phyloP scores from a whole-genome alignment of 768 basidiomycete genomes.

The Lactarius vividus region DNA sequence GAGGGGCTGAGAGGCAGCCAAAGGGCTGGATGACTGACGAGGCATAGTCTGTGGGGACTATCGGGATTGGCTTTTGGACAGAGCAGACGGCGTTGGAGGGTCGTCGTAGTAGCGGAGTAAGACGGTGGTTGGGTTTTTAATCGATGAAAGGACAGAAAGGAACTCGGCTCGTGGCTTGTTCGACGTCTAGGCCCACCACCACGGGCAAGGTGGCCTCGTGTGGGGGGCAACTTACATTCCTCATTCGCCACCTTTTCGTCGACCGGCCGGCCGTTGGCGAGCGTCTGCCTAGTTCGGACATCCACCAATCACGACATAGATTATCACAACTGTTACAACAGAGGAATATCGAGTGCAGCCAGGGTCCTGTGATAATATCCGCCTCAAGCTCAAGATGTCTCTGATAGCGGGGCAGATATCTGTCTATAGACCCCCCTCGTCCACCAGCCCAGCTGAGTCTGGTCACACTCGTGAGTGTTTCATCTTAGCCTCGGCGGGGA shows the following conservation, averaged over 20 bases:
- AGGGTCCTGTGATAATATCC: background rate
- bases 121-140: background rate
- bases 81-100: background rate
- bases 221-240: slow-evolving; percentile 1
- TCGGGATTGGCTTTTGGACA: background rate
- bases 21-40: background rate
- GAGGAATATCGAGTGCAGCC: background rate
- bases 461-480: background rate
- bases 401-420: background rate
- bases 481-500: background rate
- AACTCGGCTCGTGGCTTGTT: slow-evolving; percentile 2
- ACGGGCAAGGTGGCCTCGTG: background rate
- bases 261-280: background rate
- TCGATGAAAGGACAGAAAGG: background rate
- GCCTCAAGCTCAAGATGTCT: background rate
- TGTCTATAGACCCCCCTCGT: background rate
- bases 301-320: background rate
- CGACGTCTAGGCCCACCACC: background rate
- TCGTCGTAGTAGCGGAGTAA: slow-evolving; percentile 3
- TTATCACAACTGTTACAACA: background rate
- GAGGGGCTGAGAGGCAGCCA: background rate
- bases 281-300: background rate
- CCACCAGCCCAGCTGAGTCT: background rate
- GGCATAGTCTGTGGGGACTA: slow-evolving; percentile 1
- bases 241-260: background rate